phyloP scores from a whole-genome alignment of 1,139 yeast genomes.

The Debaryomyces udenii region DNA sequence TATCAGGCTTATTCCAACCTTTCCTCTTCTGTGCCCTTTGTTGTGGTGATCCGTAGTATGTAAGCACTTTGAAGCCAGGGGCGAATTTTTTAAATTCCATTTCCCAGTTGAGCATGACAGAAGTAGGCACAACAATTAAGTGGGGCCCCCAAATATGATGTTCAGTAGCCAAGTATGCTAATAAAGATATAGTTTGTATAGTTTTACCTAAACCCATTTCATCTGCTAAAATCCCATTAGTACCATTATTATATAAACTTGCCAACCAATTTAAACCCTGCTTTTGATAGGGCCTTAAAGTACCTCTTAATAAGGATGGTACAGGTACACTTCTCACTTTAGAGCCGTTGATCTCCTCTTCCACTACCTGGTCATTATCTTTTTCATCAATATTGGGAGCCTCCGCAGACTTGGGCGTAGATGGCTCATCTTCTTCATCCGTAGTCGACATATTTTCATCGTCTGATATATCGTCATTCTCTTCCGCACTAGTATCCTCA shows the following conservation, averaged over 20 bases:
- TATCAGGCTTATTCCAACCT: conserved; percentile 97
- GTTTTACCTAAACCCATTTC: conserved; percentile 99
- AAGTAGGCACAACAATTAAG: conserved; percentile 93
- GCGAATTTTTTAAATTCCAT: conserved; percentile 99
- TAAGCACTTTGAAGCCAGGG: conserved; percentile 94
- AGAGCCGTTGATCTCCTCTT: conserved; percentile 47
- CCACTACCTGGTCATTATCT: conserved; percentile 20
- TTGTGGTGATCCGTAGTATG: conserved; percentile 97
- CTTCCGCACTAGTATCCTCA: conserved; percentile 21
- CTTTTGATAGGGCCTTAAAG: conserved; percentile 87
- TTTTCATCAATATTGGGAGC: conserved; percentile 16
- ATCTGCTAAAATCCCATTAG: conserved; percentile 96
- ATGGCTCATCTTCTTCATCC: conserved; percentile 34
- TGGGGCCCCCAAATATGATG: conserved; percentile 98
- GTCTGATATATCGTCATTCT: conserved; percentile 18
- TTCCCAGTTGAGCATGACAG: conserved; percentile 99
- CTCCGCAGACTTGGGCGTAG: conserved; percentile 28
- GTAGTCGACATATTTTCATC: conserved; percentile 27
- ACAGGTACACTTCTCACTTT: conserved; percentile 69
- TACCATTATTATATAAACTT: conserved; percentile 85
- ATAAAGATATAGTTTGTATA: conserved; percentile 87
- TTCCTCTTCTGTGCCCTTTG: conserved; percentile 94
- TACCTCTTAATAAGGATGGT: conserved; percentile 76
- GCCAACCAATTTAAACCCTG: conserved; percentile 98
- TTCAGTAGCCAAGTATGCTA: conserved; percentile 89